Conservation (phyloP, 1,139 yeast species). For the Hyphopichia buzzinii region DNA sequence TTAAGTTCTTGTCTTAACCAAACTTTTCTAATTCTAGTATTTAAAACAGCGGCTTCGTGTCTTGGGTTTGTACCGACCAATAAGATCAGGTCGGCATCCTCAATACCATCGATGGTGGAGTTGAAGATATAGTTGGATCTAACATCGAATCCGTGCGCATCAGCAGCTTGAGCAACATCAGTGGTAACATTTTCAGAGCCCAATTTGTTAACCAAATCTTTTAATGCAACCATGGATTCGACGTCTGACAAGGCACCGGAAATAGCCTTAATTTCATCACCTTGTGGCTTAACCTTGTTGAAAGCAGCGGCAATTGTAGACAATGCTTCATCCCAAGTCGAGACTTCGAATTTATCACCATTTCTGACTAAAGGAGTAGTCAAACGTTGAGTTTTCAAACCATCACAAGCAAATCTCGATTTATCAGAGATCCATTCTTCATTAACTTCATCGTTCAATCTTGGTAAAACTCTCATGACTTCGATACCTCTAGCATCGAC, state of each 20-base stretch:
- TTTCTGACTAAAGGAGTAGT: slow-evolving; percentile 77
- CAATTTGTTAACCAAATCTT: slow-evolving; percentile 72
- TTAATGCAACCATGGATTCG: slow-evolving; percentile 77
- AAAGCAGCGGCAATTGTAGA: slow-evolving; percentile 67
- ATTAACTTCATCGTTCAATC: slow-evolving; percentile 82
- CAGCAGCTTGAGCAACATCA: slow-evolving; percentile 62
- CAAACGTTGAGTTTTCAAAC: slow-evolving; percentile 81
- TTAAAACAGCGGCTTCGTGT: slow-evolving; percentile 86
- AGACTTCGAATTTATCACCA: slow-evolving; percentile 69
- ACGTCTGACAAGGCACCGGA: slow-evolving; percentile 84
- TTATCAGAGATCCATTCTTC: slow-evolving; percentile 94
- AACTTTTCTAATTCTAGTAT: slow-evolving; percentile 79
- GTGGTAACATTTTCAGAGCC: slow-evolving; percentile 82
- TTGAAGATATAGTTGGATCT: slow-evolving; percentile 82
- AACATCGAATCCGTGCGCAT: slow-evolving; percentile 69
- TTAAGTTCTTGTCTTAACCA: slow-evolving; percentile 73
- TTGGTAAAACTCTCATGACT: slow-evolving; percentile 84
- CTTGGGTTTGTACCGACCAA: slow-evolving; percentile 86
- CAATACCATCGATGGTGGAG: slow-evolving; percentile 77
- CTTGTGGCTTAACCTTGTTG: slow-evolving; percentile 56
- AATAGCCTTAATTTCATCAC: slow-evolving; percentile 74
- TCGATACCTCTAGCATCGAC: slow-evolving; percentile 87
- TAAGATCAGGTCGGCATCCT: slow-evolving; percentile 77
- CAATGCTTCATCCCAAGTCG: slow-evolving; percentile 88
- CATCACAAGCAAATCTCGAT: slow-evolving; percentile 83